These are phyloP conservation scores for Scutellaria galericulata DNA, from an alignment of 257 asterid genomes.

Conservation along the genomic window DNA sequence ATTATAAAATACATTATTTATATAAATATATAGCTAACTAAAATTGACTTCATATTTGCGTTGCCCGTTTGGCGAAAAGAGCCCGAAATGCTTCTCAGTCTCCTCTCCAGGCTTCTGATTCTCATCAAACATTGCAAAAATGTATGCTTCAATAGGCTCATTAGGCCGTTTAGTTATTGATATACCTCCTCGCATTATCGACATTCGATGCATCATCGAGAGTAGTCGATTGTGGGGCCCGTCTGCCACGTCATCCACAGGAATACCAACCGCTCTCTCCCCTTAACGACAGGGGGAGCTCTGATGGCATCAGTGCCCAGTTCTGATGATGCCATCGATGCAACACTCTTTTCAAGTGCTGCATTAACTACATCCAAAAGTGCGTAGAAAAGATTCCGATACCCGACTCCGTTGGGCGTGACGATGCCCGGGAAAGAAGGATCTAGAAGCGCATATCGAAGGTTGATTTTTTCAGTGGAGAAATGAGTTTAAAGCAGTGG, in stretches of 20 bases:
- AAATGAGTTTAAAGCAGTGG: slow-evolving; percentile 21
- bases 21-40: not conserved
- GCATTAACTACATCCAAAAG: slow-evolving; percentile 17
- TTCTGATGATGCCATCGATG: not conserved
- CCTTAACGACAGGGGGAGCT: not conserved
- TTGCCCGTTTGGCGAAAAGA: slow-evolving; percentile 5
- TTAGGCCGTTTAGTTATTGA: slow-evolving; percentile 30
- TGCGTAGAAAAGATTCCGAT: slow-evolving; percentile 35
- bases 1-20: too few species aligned
- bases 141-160: slow-evolving; percentile 31
- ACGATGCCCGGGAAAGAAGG: not conserved
- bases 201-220: not conserved
- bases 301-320: too few species aligned
- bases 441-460: slow-evolving; percentile 21
- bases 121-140: slow-evolving; percentile 43
- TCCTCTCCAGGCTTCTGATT: slow-evolving; percentile 23
- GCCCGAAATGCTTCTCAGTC: slow-evolving; percentile 29
- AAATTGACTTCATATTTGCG: slow-evolving; percentile 28
- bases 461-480: slow-evolving; percentile 2
- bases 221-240: not conserved
- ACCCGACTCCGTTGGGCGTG: not conserved
- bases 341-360: slow-evolving; percentile 35
- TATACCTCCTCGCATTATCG: slow-evolving; percentile 27
- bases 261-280: slow-evolving; percentile 38
- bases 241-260: not conserved